A percentile compares a stretch with the other conserved stretches of the same genome.
These are phyloP conservation scores for Phaeosphaeria sp. DNA, from an alignment of 2,329 filamentous ascomycete species.

Conservation along the genomic window DNA sequence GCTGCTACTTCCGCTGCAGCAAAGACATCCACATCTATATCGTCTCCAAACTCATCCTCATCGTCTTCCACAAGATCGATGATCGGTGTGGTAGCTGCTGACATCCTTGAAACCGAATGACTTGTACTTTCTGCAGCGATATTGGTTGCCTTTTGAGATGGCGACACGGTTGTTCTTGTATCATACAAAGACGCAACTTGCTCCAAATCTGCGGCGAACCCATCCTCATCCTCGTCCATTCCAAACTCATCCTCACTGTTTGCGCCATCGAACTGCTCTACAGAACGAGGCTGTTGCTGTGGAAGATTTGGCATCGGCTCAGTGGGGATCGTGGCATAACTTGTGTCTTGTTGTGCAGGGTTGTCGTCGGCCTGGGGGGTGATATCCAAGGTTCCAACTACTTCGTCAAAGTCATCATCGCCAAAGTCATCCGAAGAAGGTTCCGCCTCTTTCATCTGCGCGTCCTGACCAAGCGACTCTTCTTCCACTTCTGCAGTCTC, in stretches of 20 bases:
- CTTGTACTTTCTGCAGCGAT: background rate
- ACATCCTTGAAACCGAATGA: constrained; percentile 4
- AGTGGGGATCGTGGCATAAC: constrained; percentile 8
- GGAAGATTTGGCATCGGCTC: constrained; percentile 9
- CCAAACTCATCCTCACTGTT: constrained; percentile 54
- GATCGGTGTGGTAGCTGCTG: constrained; percentile 17
- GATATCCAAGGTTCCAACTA: constrained; percentile 41
- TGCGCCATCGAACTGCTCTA: constrained; percentile 5
- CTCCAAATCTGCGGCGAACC: constrained; percentile 65
- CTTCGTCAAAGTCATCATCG: constrained; percentile 45
- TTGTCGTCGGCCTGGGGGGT: constrained; percentile 10
- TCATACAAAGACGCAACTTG: constrained; percentile 64
- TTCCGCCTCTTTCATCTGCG: constrained; percentile 10
- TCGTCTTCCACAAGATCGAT: constrained; percentile 48
- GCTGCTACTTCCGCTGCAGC: constrained; percentile 73
- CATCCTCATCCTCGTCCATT: constrained; percentile 54
- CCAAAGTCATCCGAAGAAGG: constrained; percentile 45
- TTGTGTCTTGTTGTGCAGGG: constrained; percentile 10
- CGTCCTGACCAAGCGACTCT: constrained; percentile 3
- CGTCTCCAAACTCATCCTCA: constrained; percentile 71
- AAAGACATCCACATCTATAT: constrained; percentile 74
- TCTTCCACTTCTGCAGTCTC: constrained; percentile 13
- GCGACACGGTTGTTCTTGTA: constrained; percentile 40
- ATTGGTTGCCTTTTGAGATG: constrained; percentile 7
- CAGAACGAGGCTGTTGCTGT: constrained; percentile 1